Evolutionary conservation across 371 early-diverging fungal genomes (phyloP).

Genomic region (Gilbertella persicaria): DNA sequence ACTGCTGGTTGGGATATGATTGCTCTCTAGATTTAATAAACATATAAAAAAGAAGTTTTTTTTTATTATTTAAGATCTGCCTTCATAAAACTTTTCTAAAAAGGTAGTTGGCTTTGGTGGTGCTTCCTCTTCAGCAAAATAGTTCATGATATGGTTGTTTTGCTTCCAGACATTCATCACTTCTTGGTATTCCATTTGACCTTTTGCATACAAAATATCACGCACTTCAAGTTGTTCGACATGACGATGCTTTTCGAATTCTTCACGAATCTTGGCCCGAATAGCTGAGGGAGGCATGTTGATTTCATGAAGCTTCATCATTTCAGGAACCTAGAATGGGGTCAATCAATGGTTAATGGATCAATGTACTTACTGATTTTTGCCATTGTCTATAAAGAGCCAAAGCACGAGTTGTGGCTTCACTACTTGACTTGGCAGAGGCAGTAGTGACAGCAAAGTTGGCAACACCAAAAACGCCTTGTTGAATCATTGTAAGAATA

Average conservation of each 20-base stretch:
- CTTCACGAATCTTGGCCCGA: conserved; percentile 86
- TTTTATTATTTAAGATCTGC: conserved; percentile 47
- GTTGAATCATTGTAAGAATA: conserved; percentile 28
- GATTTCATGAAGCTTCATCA: conserved; percentile 79
- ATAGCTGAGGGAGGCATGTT: conserved; percentile 73
- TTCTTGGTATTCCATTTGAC: conserved; percentile 89
- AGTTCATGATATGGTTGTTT: conserved; percentile 87
- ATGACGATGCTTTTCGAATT: conserved; percentile 88
- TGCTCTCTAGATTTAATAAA: conserved; percentile 15
- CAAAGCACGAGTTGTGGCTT: conserved; percentile 61
- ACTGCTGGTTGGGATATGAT: conserved; percentile 46
- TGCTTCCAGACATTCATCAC: conserved; percentile 96
- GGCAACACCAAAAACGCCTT: conserved; percentile 42
- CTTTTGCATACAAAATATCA: conserved; percentile 88
- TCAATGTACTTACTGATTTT: conserved; percentile 53
- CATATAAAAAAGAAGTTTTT: background rate
- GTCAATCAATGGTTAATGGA: too few relatives aligned
- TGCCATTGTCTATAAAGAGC: conserved; percentile 69
- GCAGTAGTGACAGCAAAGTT: conserved; percentile 57
- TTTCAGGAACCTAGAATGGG: conserved; percentile 77
- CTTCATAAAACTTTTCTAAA: conserved; percentile 85
- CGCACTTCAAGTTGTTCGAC: conserved; percentile 79
- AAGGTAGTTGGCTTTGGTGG: conserved; percentile 76
- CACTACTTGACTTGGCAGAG: conserved; percentile 57
- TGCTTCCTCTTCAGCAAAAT: conserved; percentile 80